Base-by-base conservation (phyloP, 2,329 filamentous ascomycete genomes). In the Hypoxylon sp. region DNA sequence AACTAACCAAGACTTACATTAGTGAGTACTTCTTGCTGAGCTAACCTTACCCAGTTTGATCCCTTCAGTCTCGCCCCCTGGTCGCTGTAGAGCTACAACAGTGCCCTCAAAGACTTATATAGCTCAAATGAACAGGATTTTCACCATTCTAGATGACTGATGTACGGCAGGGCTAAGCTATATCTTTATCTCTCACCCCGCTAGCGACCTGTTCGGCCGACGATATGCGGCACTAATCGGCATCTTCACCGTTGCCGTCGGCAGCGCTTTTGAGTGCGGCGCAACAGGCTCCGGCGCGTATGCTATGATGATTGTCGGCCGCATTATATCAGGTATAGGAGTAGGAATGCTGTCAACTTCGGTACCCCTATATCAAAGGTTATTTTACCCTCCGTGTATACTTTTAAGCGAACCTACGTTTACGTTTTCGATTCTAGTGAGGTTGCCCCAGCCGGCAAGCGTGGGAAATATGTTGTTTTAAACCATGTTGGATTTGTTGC, bases 321-420 rank as follows among this genome's bases (percentile, higher is more conserved):
- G 87, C 17, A 80, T 86, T 29, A 78, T 88, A 24, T 84, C 83
- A 8, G 87, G 87, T 1, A 61, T 86, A 5, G 87, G 87, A 2
- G 83, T 85, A 4, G 86, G 85, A 2, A 78, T 88, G 17, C 82
- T 89, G 8, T 87, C 85, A 39, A 88, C 86, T 2, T 82, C 84
- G 3, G 86, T 89, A 59, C 87, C 87, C 1, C 73, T 89, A 3
- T 89, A 88, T 73, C 87, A 88, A 75, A 87, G 84, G 84, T 85
- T 19, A 19, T 33, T 44, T 8, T 22, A 22, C 29, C 6, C 29
- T 4, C 37, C 5, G 2, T 9, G n/a, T n/a, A 26, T n/a, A 26
- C 17, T 17, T 47, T 54, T n/a, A 19, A 11, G 8, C n/a, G 11
- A 31, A 8, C 35, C 5, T 14, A 57, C 46, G 39, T 72, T 48